These are phyloP conservation scores for Microstegium vimineum DNA, from an alignment of 176 grass and related monocot genomes.

Conservation along the genomic window DNA sequence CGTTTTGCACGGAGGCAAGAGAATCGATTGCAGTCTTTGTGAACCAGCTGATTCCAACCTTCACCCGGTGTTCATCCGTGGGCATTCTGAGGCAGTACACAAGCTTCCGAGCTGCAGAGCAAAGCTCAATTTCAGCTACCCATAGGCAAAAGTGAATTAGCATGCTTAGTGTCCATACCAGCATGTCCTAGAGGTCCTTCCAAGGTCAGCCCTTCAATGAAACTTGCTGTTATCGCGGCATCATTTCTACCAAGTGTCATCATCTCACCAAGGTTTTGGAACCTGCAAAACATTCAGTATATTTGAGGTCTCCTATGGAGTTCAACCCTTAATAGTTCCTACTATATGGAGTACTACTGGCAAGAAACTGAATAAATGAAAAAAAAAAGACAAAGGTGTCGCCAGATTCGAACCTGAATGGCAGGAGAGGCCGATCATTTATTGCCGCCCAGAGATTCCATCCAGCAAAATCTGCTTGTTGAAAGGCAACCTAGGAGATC, in stretches of 20 bases:
- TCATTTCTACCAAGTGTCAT: slow-evolving; percentile 91
- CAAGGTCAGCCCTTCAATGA: slow-evolving; percentile 88
- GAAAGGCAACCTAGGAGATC: slow-evolving; percentile 78
- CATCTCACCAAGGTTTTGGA: slow-evolving; percentile 98
- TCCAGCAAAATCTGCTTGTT: slow-evolving; percentile 89
- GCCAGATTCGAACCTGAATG: slow-evolving; percentile 61
- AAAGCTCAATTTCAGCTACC: not conserved
- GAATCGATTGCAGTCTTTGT: slow-evolving; percentile 72
- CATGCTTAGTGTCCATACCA: slow-evolving; percentile 35
- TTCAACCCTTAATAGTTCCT: not conserved
- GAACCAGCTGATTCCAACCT: slow-evolving; percentile 93
- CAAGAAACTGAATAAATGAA: not conserved
- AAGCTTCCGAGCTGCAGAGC: slow-evolving; percentile 72
- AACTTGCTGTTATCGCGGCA: slow-evolving; percentile 74
- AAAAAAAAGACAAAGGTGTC: not conserved
- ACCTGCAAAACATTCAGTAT: slow-evolving; percentile 43
- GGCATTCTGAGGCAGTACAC: slow-evolving; percentile 91
- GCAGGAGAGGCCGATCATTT: slow-evolving; percentile 79
- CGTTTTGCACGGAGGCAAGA: slow-evolving; percentile 63
- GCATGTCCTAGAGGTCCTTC: slow-evolving; percentile 90
- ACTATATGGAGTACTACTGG: not conserved
- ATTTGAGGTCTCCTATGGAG: not conserved
- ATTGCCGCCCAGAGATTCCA: slow-evolving; percentile 98
- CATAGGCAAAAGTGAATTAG: not conserved
- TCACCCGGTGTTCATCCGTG: slow-evolving; percentile 81